Evolutionary conservation across 495 filamentous ascomycete species (phyloP), one percentile per base, ranked within the genome.

Genomic region (Evansstolkia leycettana): DNA sequence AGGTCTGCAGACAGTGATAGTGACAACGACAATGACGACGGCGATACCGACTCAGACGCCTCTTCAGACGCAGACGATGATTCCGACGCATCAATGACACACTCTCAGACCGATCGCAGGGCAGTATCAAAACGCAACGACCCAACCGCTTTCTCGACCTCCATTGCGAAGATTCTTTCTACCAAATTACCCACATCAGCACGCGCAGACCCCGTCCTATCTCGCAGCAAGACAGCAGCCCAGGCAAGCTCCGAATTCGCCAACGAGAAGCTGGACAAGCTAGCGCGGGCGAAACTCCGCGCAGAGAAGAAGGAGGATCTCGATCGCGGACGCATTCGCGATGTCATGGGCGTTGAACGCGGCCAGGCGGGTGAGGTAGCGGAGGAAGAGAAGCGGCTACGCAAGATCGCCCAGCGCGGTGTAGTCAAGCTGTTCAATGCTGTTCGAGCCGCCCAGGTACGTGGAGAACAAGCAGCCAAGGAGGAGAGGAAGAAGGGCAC

Each of bases 371-470:
- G 72, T 13, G 61, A 75, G 28, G 73, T 82, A 7, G 56, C 80
- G 36, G 84, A 84, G 55, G 70, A 78, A 50, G 90, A 98, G 66
- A 81, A 78, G 62, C 62, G 73, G 34, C 54, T 94, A 47, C 72
- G 77, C 48, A 89, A 92, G 67, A 83, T 78, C 26, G 86, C 87
- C 36, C 84, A 94, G 64, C 73, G 84, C 18, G 87, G 87, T 69
- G 87, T 94, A 13, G 77, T 95, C 9, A 90, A 88, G 67, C 62
- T 98, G 38, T 98, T 96, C 56, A 93, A 96, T 61, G 92, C 90
- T 0, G 84, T 98, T 18, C 70, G 88, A 19, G 82, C 84, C 6
- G 87, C 89, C 11, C 90, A 96, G 62, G 79, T 94, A 19, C 81
- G 79, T 45, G 83, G 77, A 2, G 72, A 77, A 48, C 75, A 85